A percentile compares a stretch with the other conserved stretches of the same genome.
Conservation (phyloP, 116 monocot species). For the Zostera marina region DNA sequence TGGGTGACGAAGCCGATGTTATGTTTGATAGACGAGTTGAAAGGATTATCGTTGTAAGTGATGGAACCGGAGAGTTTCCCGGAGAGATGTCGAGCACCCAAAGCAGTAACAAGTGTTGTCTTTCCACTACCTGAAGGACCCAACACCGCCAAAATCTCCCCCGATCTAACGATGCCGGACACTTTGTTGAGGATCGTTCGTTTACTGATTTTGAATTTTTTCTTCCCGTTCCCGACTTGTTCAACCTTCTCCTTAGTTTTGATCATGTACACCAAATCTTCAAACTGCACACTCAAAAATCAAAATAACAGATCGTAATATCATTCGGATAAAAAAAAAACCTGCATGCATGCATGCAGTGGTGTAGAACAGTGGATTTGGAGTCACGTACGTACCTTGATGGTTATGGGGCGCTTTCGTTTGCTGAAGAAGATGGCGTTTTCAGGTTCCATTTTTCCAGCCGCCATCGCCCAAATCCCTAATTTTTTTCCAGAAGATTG, state of each 20-base stretch:
- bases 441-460: no score
- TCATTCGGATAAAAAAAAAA: not conserved
- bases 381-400: not conserved
- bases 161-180: slow-evolving; percentile 25
- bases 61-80: slow-evolving; percentile 22
- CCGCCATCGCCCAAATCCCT: no score
- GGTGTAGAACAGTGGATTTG: no score
- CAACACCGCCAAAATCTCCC: slow-evolving; percentile 52
- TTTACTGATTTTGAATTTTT: not conserved
- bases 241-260: not conserved
- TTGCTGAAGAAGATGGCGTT: not conserved
- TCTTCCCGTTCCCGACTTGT: not conserved
- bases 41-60: slow-evolving; percentile 29
- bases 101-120: slow-evolving; percentile 46
- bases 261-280: slow-evolving; percentile 8
- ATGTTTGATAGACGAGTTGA: slow-evolving; percentile 18
- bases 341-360: no score
- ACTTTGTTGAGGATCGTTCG: slow-evolving; percentile 23
- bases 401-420: not conserved
- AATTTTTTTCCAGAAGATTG: no score
- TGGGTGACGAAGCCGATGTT: slow-evolving; percentile 44
- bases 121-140: slow-evolving; percentile 60
- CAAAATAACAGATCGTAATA: not conserved
- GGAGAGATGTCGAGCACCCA: slow-evolving; percentile 30
- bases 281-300: not conserved